Evolutionary conservation across 495 filamentous ascomycete species (phyloP).

Genomic region (Penicillium diatomitis): DNA sequence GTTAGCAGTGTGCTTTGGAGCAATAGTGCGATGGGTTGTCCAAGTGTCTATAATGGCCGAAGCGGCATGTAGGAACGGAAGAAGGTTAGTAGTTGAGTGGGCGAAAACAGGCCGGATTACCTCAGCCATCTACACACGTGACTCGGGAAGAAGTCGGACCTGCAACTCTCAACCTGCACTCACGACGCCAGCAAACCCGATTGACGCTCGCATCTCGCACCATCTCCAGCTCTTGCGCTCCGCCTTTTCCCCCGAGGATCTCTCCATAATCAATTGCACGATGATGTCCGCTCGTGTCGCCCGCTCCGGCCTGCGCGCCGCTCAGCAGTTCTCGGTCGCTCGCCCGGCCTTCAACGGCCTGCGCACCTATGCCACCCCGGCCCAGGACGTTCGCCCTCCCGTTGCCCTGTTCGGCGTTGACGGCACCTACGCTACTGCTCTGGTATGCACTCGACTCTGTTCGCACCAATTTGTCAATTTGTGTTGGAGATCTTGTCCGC

Average conservation of each 20-base stretch:
- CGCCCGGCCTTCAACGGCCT: conserved; percentile 38
- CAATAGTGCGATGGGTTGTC: neutral
- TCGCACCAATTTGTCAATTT: conserved; percentile 3
- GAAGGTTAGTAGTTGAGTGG: neutral
- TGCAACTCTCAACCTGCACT: conserved; percentile 27
- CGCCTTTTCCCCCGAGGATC: conserved; percentile 19
- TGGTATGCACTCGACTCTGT: conserved; percentile 51
- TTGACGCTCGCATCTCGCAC: conserved; percentile 21
- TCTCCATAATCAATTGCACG: conserved; percentile 18
- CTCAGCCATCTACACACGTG: conserved; percentile 28
- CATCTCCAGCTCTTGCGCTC: conserved; percentile 15
- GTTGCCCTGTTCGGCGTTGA: conserved; percentile 90
- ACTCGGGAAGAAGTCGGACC: conserved; percentile 35
- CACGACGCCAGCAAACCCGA: conserved; percentile 20
- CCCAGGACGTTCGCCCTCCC: conserved; percentile 69
- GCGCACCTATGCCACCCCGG: conserved; percentile 69
- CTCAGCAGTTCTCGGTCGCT: conserved; percentile 39
- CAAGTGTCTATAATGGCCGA: neutral
- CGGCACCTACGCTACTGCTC: conserved; percentile 93
- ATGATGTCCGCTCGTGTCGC: conserved; percentile 41
- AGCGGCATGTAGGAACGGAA: neutral
- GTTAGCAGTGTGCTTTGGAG: no score
- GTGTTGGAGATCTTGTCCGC: conserved; percentile 22
- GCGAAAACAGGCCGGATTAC: conserved; percentile 5
- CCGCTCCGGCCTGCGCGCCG: conserved; percentile 42